A percentile compares a stretch with the other conserved stretches of the same genome.
Conservation (phyloP, 75 land plant genomes). For the Sequoia sempervirens region DNA sequence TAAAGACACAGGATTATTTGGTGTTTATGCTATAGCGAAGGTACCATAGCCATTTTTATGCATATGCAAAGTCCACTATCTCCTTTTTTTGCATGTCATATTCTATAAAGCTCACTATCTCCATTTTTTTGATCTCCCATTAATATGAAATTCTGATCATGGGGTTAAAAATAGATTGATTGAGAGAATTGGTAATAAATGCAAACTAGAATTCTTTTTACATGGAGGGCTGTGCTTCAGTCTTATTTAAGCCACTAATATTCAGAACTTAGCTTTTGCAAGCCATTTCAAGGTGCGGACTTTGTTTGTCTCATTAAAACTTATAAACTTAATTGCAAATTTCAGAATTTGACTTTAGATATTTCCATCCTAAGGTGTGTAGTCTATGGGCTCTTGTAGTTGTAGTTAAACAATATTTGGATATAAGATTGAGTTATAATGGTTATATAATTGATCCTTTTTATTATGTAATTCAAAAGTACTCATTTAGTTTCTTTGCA, state of each 20-base stretch:
- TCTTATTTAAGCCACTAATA: background rate
- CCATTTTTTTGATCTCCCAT: background rate
- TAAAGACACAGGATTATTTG: conserved; percentile 88
- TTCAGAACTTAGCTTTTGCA: too few relatives aligned
- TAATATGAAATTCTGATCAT: background rate
- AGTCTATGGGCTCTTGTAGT: too few relatives aligned
- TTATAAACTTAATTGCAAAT: too few relatives aligned
- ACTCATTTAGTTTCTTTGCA: background rate
- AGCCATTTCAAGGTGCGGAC: too few relatives aligned
- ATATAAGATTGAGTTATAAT: too few relatives aligned
- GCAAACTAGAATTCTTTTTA: background rate
- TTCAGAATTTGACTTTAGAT: too few relatives aligned
- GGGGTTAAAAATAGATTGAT: background rate
- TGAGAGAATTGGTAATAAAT: background rate
- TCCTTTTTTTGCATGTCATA: background rate
- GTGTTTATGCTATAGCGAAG: conserved; percentile 90
- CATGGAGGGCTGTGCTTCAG: background rate
- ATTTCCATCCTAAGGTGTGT: too few relatives aligned
- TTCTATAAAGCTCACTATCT: background rate
- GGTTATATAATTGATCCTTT: too few relatives aligned
- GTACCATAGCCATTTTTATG: conserved; percentile 23
- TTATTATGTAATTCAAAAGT: background rate
- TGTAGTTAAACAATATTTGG: too few relatives aligned
- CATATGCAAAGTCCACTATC: background rate
- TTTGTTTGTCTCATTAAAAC: too few relatives aligned